These are phyloP conservation scores for Bruguiera gymnorhiza DNA, from an alignment of 345 rosid species.

Conservation along the genomic window DNA sequence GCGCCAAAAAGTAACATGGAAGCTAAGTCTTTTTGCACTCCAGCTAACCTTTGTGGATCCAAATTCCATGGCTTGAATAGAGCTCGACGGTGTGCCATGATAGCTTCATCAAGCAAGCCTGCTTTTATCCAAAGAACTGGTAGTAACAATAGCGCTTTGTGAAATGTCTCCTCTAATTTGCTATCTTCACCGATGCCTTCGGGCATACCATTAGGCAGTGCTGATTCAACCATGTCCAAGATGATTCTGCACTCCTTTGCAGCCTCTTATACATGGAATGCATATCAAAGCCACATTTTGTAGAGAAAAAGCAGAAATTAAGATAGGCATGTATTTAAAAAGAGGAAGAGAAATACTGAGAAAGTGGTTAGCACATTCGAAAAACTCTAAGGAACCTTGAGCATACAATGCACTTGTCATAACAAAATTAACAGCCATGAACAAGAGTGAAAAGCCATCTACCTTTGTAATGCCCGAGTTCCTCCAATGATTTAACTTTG, in stretches of 20 bases:
- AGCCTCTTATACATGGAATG: constrained; percentile 62
- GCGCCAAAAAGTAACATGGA: constrained; percentile 69
- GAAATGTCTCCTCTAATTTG: constrained; percentile 80
- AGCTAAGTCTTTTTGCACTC: constrained; percentile 76
- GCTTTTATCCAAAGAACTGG: constrained; percentile 70
- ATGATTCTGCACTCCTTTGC: constrained; percentile 83
- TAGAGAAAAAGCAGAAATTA: background rate
- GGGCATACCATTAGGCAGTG: constrained; percentile 67
- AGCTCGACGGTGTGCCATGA: constrained; percentile 64
- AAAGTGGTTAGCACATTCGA: too few species aligned
- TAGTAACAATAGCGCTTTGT: constrained; percentile 76
- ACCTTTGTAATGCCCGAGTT: constrained; percentile 65
- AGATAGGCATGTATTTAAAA: too few species aligned
- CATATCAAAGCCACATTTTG: constrained; percentile 20
- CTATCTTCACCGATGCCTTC: constrained; percentile 50
- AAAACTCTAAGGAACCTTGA: too few species aligned
- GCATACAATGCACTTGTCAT: background rate
- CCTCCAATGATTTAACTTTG: constrained; percentile 77
- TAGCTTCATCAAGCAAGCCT: constrained; percentile 64
- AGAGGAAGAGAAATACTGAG: too few species aligned
- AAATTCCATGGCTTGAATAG: constrained; percentile 83
- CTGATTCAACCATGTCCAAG: constrained; percentile 67
- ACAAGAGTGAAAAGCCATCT: background rate
- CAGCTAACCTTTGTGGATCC: constrained; percentile 62
- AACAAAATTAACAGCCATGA: background rate